A percentile compares a stretch with the other conserved stretches of the same genome.
phyloP scores from a whole-genome alignment of 2,329 filamentous ascomycete genomes.

The Exophiala dermatitidis region DNA sequence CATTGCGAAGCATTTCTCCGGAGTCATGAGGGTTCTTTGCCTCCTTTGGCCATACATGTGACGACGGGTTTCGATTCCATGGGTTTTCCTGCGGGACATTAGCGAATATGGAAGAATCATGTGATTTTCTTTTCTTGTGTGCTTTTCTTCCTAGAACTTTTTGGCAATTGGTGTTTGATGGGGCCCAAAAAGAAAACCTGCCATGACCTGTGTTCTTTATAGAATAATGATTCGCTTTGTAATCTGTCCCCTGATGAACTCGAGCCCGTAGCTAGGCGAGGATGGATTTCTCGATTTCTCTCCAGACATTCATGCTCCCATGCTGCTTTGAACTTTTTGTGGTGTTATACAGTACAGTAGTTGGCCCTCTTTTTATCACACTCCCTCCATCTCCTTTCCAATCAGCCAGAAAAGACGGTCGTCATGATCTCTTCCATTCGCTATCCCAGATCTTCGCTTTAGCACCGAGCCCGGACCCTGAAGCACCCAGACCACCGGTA shows the following conservation, averaged over 20 bases:
- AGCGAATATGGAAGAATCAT: constrained; percentile 11
- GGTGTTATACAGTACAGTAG: neutral
- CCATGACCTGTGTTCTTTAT: neutral
- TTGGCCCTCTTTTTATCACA: no score
- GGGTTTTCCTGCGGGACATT: constrained; percentile 5
- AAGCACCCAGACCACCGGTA: constrained; percentile 54
- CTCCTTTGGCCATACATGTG: neutral
- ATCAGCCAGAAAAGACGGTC: constrained; percentile 5
- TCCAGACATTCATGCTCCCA: neutral
- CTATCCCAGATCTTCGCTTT: constrained; percentile 78
- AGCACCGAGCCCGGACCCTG: constrained; percentile 52
- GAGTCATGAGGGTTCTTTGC: neutral
- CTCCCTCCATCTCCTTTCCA: neutral
- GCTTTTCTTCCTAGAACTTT: constrained; percentile 1
- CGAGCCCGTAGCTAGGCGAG: neutral
- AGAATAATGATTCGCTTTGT: neutral
- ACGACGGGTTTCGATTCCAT: constrained; percentile 2
- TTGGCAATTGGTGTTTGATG: neutral
- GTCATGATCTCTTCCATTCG: constrained; percentile 63
- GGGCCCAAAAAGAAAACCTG: neutral
- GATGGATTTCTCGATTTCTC: neutral
- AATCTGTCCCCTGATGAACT: no score
- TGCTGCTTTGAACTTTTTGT: neutral
- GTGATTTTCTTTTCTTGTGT: constrained; percentile 12
- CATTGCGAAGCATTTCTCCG: constrained; percentile 4